Evolutionary conservation across 495 filamentous ascomycete genomes (phyloP).

Genomic region (Aspergillus baeticus): DNA sequence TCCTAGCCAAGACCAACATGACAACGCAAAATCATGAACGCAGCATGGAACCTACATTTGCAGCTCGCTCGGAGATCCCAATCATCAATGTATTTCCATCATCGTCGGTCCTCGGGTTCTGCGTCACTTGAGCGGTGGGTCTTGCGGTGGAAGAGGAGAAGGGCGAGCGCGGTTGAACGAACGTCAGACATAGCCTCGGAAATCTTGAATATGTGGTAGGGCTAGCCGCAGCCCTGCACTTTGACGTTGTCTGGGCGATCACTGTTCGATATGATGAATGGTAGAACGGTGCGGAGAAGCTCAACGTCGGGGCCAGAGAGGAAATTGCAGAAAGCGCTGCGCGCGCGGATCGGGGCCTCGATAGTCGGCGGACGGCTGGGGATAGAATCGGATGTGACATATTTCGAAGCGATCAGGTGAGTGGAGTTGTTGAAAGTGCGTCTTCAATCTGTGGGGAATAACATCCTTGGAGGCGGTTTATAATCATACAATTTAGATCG

Average conservation of each 20-base stretch:
- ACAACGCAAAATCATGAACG: constrained; percentile 4
- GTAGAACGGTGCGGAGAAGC: constrained; percentile 38
- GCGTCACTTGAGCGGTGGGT: constrained; percentile 30
- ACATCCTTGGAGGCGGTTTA: constrained; percentile 10
- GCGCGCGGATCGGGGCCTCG: constrained; percentile 13
- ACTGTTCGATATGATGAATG: constrained; percentile 6
- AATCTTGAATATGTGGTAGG: background rate
- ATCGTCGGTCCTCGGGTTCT: constrained; percentile 54
- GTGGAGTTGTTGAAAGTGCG: constrained; percentile 2
- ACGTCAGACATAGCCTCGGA: background rate
- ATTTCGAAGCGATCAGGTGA: background rate
- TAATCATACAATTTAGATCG: constrained; percentile 21
- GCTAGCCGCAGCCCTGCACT: background rate
- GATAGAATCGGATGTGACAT: constrained; percentile 34
- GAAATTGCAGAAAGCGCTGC: constrained; percentile 24
- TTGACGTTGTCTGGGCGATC: background rate
- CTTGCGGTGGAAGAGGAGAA: constrained; percentile 37
- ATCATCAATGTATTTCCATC: constrained; percentile 80
- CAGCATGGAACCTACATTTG: constrained; percentile 57
- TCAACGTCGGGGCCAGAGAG: constrained; percentile 24
- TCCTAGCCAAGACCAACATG: background rate
- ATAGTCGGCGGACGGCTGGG: constrained; percentile 24
- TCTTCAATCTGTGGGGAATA: background rate
- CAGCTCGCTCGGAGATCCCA: constrained; percentile 76
- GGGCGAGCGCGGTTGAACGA: constrained; percentile 18